Evolutionary conservation across 306 rosid species (phyloP).

Genomic region (Fagus sylvatica): DNA sequence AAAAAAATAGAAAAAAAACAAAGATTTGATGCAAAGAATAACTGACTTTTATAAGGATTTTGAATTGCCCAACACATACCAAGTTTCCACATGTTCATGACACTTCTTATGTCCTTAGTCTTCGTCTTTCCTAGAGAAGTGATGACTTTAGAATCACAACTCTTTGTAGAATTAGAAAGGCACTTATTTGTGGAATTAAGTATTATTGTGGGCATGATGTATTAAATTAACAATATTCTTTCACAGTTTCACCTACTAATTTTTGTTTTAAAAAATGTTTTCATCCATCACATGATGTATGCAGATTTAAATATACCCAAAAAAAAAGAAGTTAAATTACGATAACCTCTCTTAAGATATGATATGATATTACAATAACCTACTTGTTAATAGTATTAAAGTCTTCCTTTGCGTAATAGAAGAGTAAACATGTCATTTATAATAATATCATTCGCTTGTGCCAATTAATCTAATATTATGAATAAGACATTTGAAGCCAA

Average conservation of each 20-base stretch:
- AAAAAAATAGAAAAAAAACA: too few relatives aligned
- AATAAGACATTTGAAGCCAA: not conserved
- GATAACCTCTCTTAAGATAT: too few relatives aligned
- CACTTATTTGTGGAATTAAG: constrained; percentile 28
- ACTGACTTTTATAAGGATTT: not conserved
- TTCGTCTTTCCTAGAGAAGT: constrained; percentile 18
- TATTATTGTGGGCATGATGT: constrained; percentile 28
- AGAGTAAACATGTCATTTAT: not conserved
- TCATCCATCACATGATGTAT: constrained; percentile 25
- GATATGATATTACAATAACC: too few relatives aligned
- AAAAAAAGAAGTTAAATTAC: too few relatives aligned
- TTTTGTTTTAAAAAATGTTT: constrained; percentile 1
- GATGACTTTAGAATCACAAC: constrained; percentile 26
- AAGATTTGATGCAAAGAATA: not conserved
- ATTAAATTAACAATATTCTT: constrained; percentile 24
- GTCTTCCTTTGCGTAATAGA: too few relatives aligned
- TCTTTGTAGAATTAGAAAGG: constrained; percentile 31
- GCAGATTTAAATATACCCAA: not conserved
- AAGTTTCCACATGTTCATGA: constrained; percentile 27
- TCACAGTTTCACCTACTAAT: constrained; percentile 19
- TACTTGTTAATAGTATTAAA: too few relatives aligned
- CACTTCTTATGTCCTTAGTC: constrained; percentile 19
- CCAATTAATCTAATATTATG: not conserved
- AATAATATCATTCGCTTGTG: not conserved
- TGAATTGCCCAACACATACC: not conserved